A percentile compares a stretch with the other conserved stretches of the same genome.
These are phyloP conservation scores for Candida saitoana DNA, from an alignment of 805 yeast species.

Conservation along the genomic window DNA sequence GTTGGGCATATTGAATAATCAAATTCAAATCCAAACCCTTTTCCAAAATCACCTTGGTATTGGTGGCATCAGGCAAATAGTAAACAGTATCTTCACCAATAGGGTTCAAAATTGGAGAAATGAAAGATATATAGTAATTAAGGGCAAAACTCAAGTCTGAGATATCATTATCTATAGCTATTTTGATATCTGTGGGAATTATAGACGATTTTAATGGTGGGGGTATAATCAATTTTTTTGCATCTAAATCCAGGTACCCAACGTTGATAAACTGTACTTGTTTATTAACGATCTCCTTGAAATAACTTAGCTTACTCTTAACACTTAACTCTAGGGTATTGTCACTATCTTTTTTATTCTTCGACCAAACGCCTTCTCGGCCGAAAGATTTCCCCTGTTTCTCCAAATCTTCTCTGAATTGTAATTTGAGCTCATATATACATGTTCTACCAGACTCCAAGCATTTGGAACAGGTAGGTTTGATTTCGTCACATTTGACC, in stretches of 20 bases:
- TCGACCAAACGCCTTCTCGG: conserved; percentile 25
- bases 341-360: conserved; percentile 7
- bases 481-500: conserved; percentile 25
- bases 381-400: conserved; percentile 22
- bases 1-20: conserved; percentile 23
- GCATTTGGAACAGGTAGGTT: conserved; percentile 21
- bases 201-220: conserved; percentile 14
- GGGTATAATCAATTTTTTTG: background rate
- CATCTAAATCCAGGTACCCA: conserved; percentile 11
- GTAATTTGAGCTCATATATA: conserved; percentile 17
- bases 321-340: conserved; percentile 10
- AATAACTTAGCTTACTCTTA: conserved; percentile 13
- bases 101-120: conserved; percentile 28
- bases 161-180: conserved; percentile 9
- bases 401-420: conserved; percentile 24
- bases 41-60: conserved; percentile 15
- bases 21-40: conserved; percentile 20
- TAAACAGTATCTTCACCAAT: conserved; percentile 13
- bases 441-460: conserved; percentile 14
- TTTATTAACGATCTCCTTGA: conserved; percentile 11
- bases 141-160: conserved; percentile 18
- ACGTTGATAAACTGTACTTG: conserved; percentile 18
- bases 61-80: conserved; percentile 4
- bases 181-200: conserved; percentile 18
- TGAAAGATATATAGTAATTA: conserved; percentile 20